Conservation (phyloP, 192 early-diverging fungal genomes). For the Backusella mclennaniae region DNA sequence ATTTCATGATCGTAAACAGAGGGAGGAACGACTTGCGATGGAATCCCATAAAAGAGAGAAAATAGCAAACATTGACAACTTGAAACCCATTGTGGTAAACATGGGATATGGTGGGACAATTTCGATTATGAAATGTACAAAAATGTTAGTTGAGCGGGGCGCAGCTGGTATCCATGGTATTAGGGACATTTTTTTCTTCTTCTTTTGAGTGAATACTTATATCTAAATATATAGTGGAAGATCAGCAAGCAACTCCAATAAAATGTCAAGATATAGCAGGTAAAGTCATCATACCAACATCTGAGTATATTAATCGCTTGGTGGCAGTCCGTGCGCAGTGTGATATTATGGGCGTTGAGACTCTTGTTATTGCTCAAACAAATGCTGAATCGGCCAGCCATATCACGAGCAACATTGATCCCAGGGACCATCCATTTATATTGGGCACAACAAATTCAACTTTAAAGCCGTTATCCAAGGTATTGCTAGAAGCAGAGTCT, state of each 20-base stretch:
- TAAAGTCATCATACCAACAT: constrained; percentile 94
- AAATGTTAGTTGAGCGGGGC: constrained; percentile 95
- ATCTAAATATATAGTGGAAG: constrained; percentile 54
- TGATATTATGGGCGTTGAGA: constrained; percentile 98
- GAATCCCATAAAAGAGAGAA: constrained; percentile 63
- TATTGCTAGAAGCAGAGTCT: constrained; percentile 79
- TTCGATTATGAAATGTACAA: constrained; percentile 93
- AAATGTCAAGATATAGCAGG: constrained; percentile 99
- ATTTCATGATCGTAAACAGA: constrained; percentile 97
- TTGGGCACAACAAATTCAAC: constrained; percentile 85
- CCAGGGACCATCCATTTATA: constrained; percentile 94
- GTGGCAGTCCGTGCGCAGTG: constrained; percentile 93
- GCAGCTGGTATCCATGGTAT: constrained; percentile 87
- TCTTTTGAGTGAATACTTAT: background rate
- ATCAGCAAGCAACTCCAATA: constrained; percentile 92
- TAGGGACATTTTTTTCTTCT: background rate
- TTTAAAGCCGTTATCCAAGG: constrained; percentile 62
- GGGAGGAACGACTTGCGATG: constrained; percentile 79
- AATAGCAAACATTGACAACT: constrained; percentile 74
- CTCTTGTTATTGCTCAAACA: constrained; percentile 87
- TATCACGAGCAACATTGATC: constrained; percentile 94
- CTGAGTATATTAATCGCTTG: constrained; percentile 95
- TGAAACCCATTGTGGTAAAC: constrained; percentile 95
- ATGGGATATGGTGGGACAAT: constrained; percentile 97
- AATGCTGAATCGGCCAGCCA: constrained; percentile 95